These are phyloP conservation scores for Rhodosporidiobolus odoratus DNA, from an alignment of 768 basidiomycete species.

Conservation along the genomic window DNA sequence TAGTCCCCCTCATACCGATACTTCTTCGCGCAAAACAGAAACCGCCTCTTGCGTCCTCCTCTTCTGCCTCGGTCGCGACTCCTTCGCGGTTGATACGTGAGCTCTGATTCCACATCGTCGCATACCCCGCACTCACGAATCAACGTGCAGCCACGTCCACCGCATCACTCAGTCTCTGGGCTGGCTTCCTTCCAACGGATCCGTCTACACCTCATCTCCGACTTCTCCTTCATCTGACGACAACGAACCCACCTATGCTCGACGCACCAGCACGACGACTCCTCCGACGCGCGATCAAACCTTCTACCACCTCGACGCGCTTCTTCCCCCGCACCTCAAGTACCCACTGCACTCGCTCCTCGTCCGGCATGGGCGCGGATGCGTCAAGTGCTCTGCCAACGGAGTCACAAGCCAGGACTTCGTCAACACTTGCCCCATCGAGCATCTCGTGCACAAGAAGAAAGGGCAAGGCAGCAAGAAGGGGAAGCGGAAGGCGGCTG, in stretches of 20 bases:
- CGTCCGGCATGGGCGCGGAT: slow-evolving; percentile 40
- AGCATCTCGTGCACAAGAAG: slow-evolving; percentile 14
- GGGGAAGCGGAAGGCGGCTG: not conserved
- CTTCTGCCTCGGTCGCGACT: slow-evolving; percentile 40
- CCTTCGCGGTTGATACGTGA: slow-evolving; percentile 43
- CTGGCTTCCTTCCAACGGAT: slow-evolving; percentile 38
- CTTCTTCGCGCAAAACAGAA: not conserved
- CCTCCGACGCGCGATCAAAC: slow-evolving; percentile 11
- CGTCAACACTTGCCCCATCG: slow-evolving; percentile 30
- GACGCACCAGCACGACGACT: not conserved
- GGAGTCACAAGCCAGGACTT: slow-evolving; percentile 33
- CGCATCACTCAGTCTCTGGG: slow-evolving; percentile 39
- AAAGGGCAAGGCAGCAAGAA: not conserved
- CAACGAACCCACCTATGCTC: not conserved
- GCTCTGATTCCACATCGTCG: not conserved
- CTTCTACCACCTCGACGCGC: slow-evolving; percentile 33
- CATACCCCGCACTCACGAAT: too few relatives aligned
- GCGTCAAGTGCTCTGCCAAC: slow-evolving; percentile 39
- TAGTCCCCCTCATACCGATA: not conserved
- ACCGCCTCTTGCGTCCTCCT: slow-evolving; percentile 40
- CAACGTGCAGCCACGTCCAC: slow-evolving; percentile 37
- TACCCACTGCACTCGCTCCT: slow-evolving; percentile 40
- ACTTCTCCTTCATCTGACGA: not conserved
- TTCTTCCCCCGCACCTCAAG: slow-evolving; percentile 31
- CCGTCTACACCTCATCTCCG: slow-evolving; percentile 12